Evolutionary conservation across 164 flowering plant genomes (phyloP).

Genomic region (Vitis amurensis): DNA sequence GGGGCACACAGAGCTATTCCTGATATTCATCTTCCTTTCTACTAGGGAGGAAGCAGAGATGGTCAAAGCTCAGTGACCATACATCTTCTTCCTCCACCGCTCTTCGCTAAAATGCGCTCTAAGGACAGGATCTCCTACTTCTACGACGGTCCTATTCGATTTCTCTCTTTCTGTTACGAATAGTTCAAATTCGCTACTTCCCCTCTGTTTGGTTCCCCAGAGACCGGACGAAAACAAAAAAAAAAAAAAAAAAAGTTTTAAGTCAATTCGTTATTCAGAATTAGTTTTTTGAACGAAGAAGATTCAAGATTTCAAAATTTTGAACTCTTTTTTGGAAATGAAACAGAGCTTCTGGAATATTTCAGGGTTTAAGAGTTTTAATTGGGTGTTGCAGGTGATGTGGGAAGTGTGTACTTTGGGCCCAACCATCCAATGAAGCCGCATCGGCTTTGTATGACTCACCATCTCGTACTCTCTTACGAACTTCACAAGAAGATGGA

Average conservation of each 20-base stretch:
- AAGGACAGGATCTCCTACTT: conserved; percentile 88
- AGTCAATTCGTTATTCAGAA: too few species aligned
- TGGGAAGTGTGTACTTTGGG: conserved; percentile 91
- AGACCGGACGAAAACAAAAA: background rate
- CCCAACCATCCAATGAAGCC: conserved; percentile 99
- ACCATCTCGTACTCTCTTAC: conserved; percentile 90
- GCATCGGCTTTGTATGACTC: conserved; percentile 98
- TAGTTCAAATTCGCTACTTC: background rate
- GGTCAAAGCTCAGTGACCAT: background rate
- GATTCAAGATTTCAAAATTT: too few species aligned
- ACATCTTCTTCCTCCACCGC: background rate
- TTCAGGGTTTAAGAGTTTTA: background rate
- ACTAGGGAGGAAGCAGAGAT: too few species aligned
- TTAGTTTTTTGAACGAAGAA: too few species aligned
- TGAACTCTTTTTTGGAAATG: too few species aligned
- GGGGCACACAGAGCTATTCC: too few species aligned
- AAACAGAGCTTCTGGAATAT: background rate
- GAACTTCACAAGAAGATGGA: conserved; percentile 97
- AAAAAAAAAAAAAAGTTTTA: too few species aligned
- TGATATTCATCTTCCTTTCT: too few species aligned
- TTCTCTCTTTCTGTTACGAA: conserved; percentile 10
- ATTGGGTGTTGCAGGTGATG: conserved; percentile 76
- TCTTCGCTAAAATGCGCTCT: conserved; percentile 52
- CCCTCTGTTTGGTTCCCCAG: background rate
- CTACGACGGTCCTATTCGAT: conserved; percentile 64